Conservation (phyloP, 176 grass and related monocot genomes). For the Alopecurus myosuroides region DNA sequence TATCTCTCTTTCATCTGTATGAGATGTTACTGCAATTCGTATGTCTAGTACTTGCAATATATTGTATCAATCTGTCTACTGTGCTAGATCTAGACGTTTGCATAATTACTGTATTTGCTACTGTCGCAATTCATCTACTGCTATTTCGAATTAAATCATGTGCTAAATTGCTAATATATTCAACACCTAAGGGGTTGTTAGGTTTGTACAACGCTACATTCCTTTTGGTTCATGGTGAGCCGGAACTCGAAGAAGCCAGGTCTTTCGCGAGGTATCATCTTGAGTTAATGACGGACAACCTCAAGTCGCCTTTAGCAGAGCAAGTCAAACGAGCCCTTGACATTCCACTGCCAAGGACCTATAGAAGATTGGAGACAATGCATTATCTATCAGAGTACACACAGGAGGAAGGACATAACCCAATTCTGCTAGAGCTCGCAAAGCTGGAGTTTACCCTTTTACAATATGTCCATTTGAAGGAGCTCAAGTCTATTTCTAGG, state of each 20-base stretch:
- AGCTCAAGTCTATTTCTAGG: too few relatives aligned
- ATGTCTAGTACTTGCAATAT: too few relatives aligned
- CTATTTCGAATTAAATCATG: too few relatives aligned
- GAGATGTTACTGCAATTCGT: too few relatives aligned
- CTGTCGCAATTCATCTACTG: too few relatives aligned
- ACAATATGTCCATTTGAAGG: background rate
- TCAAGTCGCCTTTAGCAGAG: background rate
- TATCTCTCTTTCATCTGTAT: too few relatives aligned
- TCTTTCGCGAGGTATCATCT: background rate
- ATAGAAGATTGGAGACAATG: background rate
- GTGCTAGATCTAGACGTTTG: too few relatives aligned
- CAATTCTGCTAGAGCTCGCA: slow-evolving; percentile 5
- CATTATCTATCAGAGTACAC: background rate
- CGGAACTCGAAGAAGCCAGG: background rate
- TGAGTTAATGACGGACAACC: background rate
- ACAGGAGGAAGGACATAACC: background rate
- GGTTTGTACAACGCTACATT: slow-evolving; percentile 10
- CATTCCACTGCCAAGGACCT: slow-evolving; percentile 7
- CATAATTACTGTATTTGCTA: too few relatives aligned
- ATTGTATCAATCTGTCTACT: too few relatives aligned
- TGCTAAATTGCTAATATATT: too few relatives aligned
- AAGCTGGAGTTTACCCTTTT: slow-evolving; percentile 27
- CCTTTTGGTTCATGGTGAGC: background rate
- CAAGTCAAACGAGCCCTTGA: slow-evolving; percentile 18
- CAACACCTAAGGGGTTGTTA: background rate